Conservation (phyloP, 129 eudicot genomes). For the Sambucus nigra region DNA sequence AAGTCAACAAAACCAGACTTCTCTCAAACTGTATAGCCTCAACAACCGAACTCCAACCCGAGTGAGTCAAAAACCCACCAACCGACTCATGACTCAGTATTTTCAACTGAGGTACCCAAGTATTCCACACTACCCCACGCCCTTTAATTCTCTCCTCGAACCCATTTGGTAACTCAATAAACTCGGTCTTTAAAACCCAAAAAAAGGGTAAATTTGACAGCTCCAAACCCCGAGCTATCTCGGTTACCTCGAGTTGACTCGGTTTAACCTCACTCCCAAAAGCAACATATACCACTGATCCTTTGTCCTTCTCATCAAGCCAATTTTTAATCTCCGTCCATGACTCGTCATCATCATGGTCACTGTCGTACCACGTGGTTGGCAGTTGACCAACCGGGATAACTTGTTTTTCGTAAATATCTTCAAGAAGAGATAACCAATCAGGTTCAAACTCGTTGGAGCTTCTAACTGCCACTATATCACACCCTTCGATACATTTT, state of each 20-base stretch:
- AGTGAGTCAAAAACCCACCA: conserved; percentile 55
- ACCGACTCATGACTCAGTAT: conserved; percentile 41
- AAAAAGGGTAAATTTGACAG: conserved; percentile 3
- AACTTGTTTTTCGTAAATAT: neutral
- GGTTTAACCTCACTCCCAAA: conserved; percentile 1
- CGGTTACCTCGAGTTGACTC: conserved; percentile 5
- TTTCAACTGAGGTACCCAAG: conserved; percentile 46
- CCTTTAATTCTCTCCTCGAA: conserved; percentile 25
- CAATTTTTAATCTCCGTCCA: neutral
- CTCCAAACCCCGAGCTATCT: conserved; percentile 7
- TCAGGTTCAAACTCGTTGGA: neutral
- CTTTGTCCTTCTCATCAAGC: neutral
- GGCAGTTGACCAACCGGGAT: neutral
- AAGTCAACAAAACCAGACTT: conserved; percentile 39
- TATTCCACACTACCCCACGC: conserved; percentile 44
- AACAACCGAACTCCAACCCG: conserved; percentile 47
- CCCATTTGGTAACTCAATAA: conserved; percentile 32
- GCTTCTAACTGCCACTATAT: neutral
- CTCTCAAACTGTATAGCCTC: conserved; percentile 39
- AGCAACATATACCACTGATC: neutral
- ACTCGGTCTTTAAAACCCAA: neutral
- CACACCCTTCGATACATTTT: neutral
- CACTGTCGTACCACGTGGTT: neutral
- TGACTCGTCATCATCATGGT: neutral
- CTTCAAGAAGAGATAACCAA: neutral